These are phyloP conservation scores for Diaporthe sp. DNA, from an alignment of 2,329 filamentous ascomycete species.

Conservation along the genomic window DNA sequence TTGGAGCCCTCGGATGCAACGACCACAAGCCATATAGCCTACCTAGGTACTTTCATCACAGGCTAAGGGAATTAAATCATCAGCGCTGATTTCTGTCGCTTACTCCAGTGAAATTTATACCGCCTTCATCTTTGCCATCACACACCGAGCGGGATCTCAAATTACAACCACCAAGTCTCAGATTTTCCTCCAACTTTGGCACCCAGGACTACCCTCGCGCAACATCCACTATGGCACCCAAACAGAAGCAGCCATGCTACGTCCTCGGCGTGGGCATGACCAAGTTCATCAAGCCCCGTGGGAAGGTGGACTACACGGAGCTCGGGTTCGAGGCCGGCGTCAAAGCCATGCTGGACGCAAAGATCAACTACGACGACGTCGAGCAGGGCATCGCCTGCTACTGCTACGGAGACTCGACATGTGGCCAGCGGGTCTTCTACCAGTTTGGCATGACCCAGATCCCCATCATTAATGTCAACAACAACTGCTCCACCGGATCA, in stretches of 20 bases:
- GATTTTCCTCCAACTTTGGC: not conserved
- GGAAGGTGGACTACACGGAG: conserved; percentile 95
- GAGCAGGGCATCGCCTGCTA: conserved; percentile 97
- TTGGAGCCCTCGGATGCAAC: not conserved
- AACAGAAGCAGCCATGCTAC: conserved; percentile 74
- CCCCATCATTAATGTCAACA: conserved; percentile 98
- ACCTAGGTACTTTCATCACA: not conserved
- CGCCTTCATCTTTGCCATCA: not conserved
- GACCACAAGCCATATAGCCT: not conserved
- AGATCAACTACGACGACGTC: conserved; percentile 97
- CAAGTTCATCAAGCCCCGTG: conserved; percentile 97
- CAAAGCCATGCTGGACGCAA: conserved; percentile 87
- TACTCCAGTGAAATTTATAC: not conserved
- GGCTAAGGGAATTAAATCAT: not conserved
- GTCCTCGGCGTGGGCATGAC: conserved; percentile 98
- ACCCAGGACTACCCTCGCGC: not conserved
- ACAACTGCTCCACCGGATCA: conserved; percentile 97
- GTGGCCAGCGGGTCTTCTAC: conserved; percentile 97
- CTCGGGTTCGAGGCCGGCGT: conserved; percentile 93
- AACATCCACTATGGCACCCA: conserved; percentile 60
- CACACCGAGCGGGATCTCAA: not conserved
- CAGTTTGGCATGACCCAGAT: conserved; percentile 98
- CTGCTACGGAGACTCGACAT: conserved; percentile 96
- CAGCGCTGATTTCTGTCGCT: not conserved
- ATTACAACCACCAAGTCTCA: not conserved